Base-by-base conservation (phyloP, 441 rosid species). In the Arabidopsis hybrid region DNA sequence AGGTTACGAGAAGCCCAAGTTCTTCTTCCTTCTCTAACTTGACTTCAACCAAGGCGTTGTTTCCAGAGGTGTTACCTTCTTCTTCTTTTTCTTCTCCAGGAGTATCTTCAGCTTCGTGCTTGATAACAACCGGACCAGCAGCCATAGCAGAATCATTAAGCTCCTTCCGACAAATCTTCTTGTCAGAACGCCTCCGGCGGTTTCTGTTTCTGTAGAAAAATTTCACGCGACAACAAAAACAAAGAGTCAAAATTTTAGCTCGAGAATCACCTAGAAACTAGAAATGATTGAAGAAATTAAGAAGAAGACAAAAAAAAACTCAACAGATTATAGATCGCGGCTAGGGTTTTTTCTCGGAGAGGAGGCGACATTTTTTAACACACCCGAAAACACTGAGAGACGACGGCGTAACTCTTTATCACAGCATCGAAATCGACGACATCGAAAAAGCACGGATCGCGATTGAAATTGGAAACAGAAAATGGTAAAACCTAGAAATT, bases 21-120 rank as follows among this genome's bases (percentile, higher is more conserved):
- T 60, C 77, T 82, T 73, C 83, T 78, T 39, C 77, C 79, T 47
- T 80, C 88, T 62, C 73, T 64, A 71, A 18, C 78, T 78, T 71
- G 35, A 77, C 80, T 14, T 45, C 10, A 38, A 71, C 67, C 11
- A 76, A 7, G 46, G 39, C 38, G 13, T 58, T 71, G 29, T 65
- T 71, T 5, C 18, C 58, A 8, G 73, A 75, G 42, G 3, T 46
- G 46, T 26, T 8, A 43, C 39, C 53, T 43, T n/a, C 51, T 1
- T 6, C 29, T 16, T 46, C 50, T 18, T 60, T 35, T 21, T 1
- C 57, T 31, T 7, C 17, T 8, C n/a, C 55, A 12, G 6, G 17
- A 58, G 46, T 18, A 13, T 35, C 49, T 16, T 14, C 26, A 38
- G 67, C 26, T 6, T n/a, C 67, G 38, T 16, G 53, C 53, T 47